A percentile compares a stretch with the other conserved stretches of the same genome.
Conservation (phyloP, 2,329 filamentous ascomycete species). For the Colletotrichum plurivorum region DNA sequence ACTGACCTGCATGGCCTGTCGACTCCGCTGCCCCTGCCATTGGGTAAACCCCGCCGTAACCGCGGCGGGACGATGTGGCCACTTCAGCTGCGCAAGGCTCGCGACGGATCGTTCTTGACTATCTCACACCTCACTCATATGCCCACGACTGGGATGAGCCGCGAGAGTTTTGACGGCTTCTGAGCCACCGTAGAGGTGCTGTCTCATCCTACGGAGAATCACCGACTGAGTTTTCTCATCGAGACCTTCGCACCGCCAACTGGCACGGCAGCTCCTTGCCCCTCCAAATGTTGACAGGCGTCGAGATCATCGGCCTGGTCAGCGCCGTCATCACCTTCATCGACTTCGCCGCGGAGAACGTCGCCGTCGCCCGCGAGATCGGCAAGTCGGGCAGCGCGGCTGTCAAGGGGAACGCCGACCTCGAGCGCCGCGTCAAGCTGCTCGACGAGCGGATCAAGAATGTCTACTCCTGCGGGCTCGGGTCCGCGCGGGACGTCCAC, state of each 20-base stretch:
- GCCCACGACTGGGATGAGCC: not conserved
- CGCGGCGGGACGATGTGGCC: not conserved
- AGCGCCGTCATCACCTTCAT: constrained; percentile 17
- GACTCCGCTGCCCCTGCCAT: not conserved
- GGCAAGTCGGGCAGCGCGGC: not conserved
- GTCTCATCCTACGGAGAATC: no score
- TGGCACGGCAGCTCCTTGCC: not conserved
- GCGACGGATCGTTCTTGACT: not conserved
- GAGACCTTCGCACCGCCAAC: not conserved
- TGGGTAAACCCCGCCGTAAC: not conserved
- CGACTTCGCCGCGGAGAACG: constrained; percentile 24
- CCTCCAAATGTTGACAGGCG: not conserved
- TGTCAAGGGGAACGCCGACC: constrained; percentile 1
- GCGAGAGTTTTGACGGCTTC: not conserved
- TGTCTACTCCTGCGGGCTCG: not conserved
- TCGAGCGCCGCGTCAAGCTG: not conserved
- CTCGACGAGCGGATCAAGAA: not conserved
- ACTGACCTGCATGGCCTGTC: not conserved
- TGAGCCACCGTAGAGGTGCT: not conserved
- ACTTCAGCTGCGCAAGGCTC: not conserved
- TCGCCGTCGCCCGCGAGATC: not conserved
- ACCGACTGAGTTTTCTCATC: no score
- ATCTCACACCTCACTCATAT: not conserved
- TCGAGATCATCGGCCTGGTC: constrained; percentile 22
- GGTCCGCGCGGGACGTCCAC: not conserved